Percentiles rank a stretch among this genome's conserved stretches.
Evolutionary conservation across 495 filamentous ascomycete genomes (phyloP).

Genomic region (Aspergillus bertholletiae): DNA sequence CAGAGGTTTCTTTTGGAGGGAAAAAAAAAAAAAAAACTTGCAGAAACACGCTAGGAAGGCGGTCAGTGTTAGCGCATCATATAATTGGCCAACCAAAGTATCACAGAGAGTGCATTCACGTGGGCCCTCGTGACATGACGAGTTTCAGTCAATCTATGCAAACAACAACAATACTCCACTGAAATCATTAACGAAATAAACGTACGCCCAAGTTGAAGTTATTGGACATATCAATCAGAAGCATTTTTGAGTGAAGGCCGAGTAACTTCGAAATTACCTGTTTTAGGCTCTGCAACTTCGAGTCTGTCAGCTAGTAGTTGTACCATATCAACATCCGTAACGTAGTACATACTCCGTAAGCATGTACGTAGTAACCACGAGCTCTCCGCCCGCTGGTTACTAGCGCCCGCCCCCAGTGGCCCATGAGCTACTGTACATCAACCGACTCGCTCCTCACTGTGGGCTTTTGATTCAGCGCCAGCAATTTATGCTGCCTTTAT

Average conservation of each 20-base stretch:
- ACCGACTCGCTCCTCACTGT: background rate
- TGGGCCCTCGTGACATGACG: constrained; percentile 13
- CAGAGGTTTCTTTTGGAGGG: background rate
- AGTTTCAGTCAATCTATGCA: background rate
- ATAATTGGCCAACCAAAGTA: constrained; percentile 19
- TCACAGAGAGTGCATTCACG: constrained; percentile 10
- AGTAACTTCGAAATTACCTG: background rate
- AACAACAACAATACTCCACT: background rate
- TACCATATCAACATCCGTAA: background rate
- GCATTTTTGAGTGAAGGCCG: background rate
- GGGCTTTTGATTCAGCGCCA: background rate
- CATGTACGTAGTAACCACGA: background rate
- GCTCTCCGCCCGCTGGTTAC: background rate
- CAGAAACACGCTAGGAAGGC: constrained; percentile 22
- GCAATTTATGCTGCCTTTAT: background rate
- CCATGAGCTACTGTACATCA: constrained; percentile 25
- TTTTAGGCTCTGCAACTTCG: background rate
- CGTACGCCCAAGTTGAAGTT: too few species aligned
- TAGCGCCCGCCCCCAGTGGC: constrained; percentile 20
- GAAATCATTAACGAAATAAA: background rate
- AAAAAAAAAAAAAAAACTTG: constrained; percentile 30
- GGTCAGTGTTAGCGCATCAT: constrained; percentile 10
- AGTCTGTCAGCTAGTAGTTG: background rate
- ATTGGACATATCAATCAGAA: too few species aligned
- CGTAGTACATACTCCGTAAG: background rate